Conservation (phyloP, 129 eudicot species). For the Pulicaria dysenterica region DNA sequence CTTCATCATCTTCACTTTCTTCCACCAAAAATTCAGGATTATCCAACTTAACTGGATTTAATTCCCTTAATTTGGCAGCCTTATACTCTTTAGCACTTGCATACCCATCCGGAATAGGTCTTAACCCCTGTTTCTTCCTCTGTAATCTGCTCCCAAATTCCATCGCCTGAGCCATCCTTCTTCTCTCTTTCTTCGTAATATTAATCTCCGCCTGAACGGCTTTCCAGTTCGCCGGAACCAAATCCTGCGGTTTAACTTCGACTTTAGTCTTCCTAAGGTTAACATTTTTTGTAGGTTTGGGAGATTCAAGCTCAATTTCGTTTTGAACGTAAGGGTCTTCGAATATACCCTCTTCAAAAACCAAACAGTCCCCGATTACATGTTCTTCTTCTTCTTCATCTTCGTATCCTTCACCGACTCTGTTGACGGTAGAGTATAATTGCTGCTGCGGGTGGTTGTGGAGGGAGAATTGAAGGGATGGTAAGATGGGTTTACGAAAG, state of each 20-base stretch:
- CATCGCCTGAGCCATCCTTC: constrained; percentile 62
- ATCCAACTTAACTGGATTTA: constrained; percentile 72
- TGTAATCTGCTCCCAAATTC: constrained; percentile 63
- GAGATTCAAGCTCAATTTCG: constrained; percentile 21
- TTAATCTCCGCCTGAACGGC: constrained; percentile 70
- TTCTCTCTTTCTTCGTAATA: constrained; percentile 76
- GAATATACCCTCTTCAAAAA: constrained; percentile 86
- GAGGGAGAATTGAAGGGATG: constrained; percentile 34
- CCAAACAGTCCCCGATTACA: constrained; percentile 84
- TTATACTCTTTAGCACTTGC: constrained; percentile 52
- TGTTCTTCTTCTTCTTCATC: constrained; percentile 51
- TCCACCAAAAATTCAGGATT: constrained; percentile 40
- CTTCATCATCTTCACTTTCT: neutral
- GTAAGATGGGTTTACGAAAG: constrained; percentile 27
- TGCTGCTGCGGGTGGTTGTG: constrained; percentile 24
- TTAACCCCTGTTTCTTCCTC: constrained; percentile 47
- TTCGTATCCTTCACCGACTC: constrained; percentile 19
- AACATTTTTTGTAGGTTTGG: neutral
- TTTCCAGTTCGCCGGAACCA: constrained; percentile 82
- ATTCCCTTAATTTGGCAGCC: constrained; percentile 58
- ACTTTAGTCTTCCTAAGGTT: neutral
- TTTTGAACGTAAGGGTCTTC: constrained; percentile 63
- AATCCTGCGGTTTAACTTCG: constrained; percentile 47
- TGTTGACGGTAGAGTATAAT: constrained; percentile 24
- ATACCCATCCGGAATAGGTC: constrained; percentile 41